Conservation (phyloP, 2,329 filamentous ascomycete species). For the Ophiostoma sp. region DNA sequence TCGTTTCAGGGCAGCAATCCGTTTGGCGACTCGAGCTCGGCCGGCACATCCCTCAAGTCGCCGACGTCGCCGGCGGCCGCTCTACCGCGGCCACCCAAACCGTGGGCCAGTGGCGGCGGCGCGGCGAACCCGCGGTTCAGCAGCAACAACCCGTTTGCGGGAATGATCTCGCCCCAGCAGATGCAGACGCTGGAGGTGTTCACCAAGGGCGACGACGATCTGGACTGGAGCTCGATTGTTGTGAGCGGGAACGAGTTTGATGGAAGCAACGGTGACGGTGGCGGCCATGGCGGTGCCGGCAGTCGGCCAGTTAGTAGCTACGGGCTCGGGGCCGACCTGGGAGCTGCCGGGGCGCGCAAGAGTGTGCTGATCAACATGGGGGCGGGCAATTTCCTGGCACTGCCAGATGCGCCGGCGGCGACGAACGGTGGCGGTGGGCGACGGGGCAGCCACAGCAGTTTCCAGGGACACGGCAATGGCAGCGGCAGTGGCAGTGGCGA, state of each 20-base stretch:
- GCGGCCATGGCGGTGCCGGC: conserved; percentile 30
- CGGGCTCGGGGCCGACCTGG: conserved; percentile 52
- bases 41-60: background rate
- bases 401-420: conserved; percentile 38
- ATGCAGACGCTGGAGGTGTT: conserved; percentile 51
- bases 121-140: conserved; percentile 45
- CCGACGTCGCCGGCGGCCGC: conserved; percentile 15
- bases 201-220: conserved; percentile 53
- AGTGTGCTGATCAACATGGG: conserved; percentile 52
- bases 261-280: conserved; percentile 25
- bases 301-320: conserved; percentile 52
- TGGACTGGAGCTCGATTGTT: conserved; percentile 55
- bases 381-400: conserved; percentile 48
- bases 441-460: conserved; percentile 13
- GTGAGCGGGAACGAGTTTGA: conserved; percentile 35
- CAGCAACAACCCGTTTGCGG: conserved; percentile 56
- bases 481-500: conserved; percentile 18
- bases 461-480: background rate
- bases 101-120: conserved; percentile 25
- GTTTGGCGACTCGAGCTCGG: conserved; percentile 18
- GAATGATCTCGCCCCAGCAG: conserved; percentile 32
- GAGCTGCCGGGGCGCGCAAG: conserved; percentile 47
- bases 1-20: conserved; percentile 19
- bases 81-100: conserved; percentile 25
- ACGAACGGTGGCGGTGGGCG: conserved; percentile 18